Conservation (phyloP, 2,329 filamentous ascomycete genomes). For the Penicillium sp. region DNA sequence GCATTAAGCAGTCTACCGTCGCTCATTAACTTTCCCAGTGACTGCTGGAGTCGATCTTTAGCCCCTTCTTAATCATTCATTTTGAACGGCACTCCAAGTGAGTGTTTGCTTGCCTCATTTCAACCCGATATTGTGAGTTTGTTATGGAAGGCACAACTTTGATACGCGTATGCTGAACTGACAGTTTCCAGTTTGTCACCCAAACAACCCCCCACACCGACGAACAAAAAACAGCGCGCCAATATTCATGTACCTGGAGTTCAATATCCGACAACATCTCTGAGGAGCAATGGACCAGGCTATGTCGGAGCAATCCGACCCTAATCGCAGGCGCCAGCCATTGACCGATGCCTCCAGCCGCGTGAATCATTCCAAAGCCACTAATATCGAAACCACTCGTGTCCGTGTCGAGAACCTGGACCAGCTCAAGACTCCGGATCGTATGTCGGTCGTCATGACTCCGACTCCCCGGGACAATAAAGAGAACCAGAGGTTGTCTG, state of each 20-base stretch:
- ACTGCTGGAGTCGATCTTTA: constrained; percentile 23
- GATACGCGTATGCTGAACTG: neutral
- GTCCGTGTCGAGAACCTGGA: constrained; percentile 20
- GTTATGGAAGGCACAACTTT: neutral
- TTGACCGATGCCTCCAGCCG: constrained; percentile 25
- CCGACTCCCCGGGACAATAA: constrained; percentile 35
- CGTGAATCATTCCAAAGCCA: constrained; percentile 21
- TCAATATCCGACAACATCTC: neutral
- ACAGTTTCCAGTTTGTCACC: neutral
- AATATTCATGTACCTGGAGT: neutral
- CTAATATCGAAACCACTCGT: constrained; percentile 19
- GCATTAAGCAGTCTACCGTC: constrained; percentile 13
- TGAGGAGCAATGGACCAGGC: constrained; percentile 15
- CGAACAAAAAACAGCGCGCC: neutral
- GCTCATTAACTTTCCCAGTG: constrained; percentile 14
- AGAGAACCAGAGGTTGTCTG: constrained; percentile 58
- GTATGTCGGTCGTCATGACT: constrained; percentile 31
- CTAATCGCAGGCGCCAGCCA: constrained; percentile 24
- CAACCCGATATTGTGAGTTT: neutral
- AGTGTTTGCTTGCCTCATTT: neutral
- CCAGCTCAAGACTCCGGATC: constrained; percentile 26
- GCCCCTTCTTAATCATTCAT: neutral
- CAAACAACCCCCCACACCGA: neutral
- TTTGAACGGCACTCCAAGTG: neutral
- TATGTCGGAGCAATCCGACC: constrained; percentile 21